Base-by-base conservation (phyloP, 169 alveolate species). In the Cryptosporidium canis region DNA sequence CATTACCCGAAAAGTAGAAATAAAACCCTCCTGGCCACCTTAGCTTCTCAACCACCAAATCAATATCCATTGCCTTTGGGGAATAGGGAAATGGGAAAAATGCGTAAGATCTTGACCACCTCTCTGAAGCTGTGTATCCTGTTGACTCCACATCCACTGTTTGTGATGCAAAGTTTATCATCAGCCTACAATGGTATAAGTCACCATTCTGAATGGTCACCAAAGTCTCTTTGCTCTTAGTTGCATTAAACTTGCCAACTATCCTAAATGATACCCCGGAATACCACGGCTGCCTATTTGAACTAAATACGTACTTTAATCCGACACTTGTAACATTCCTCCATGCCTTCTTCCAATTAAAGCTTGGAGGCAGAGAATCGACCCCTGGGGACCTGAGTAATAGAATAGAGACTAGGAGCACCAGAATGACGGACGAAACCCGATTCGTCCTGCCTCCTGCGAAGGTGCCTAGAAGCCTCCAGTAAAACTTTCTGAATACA, bases 21-120 rank as follows among this genome's bases (percentile, higher is more conserved):
- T 77, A 77, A 77, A 77, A 77, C 1, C 87, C 87, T 44, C 87
- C 87, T 21, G 87, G 87, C 87, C 87, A 77, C 39, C 70, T 53
- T 56, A 77, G 14, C 35, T 77, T 77, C 31, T 77, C 87, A 37
- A 77, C 77, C 3, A 61, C 87, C 16, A 77, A 29, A 39, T 77
- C 87, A 7, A 77, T 16, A 27, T 77, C 43, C 44, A 77, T 77
- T 16, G 9, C 5, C 27, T 56, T 24, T 41, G 87, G 87, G 2
- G 55, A 21, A 45, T 77, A 77, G 2, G 71, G 61, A 58, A 77
- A 77, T 21, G 87, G 87, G 61, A 77, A 77, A 16, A 39, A 77
- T 11, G 87, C 72, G 39, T 77, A 77, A 21, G 51, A 27, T 6
- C 37, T 55, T 3, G 72, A n/a, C 70, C 72, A 58, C 18, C 27